A percentile compares a stretch with the other conserved stretches of the same genome.
phyloP scores from a whole-genome alignment of 2,329 filamentous ascomycete genomes.

The Trichoderma citrinoviride region DNA sequence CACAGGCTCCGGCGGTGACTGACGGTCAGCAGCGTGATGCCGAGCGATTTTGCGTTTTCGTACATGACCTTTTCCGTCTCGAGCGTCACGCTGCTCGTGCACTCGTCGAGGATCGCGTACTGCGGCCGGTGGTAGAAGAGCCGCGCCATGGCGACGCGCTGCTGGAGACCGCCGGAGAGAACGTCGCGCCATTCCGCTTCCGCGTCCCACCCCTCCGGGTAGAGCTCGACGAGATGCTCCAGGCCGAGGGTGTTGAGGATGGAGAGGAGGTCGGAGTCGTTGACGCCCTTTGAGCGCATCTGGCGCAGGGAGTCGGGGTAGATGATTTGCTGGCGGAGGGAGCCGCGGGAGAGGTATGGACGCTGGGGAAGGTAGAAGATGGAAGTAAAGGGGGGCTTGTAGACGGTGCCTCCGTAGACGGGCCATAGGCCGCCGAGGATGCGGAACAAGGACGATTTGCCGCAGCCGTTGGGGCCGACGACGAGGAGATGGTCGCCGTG shows the following conservation, averaged over 20 bases:
- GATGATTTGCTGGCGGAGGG: slow-evolving; percentile 92
- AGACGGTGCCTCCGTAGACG: slow-evolving; percentile 89
- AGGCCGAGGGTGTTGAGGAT: slow-evolving; percentile 81
- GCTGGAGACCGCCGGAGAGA: slow-evolving; percentile 86
- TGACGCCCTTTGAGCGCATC: slow-evolving; percentile 81
- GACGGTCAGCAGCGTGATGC: slow-evolving; percentile 96
- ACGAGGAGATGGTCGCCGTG: slow-evolving; percentile 90
- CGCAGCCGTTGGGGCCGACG: slow-evolving; percentile 94
- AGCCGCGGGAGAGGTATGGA: slow-evolving; percentile 87
- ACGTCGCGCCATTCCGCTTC: slow-evolving; percentile 97
- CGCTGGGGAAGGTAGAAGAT: slow-evolving; percentile 99
- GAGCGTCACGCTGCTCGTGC: slow-evolving; percentile 90
- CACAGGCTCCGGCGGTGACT: slow-evolving; percentile 87
- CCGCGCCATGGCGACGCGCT: slow-evolving; percentile 93
- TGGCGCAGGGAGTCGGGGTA: slow-evolving; percentile 88
- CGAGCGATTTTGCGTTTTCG: slow-evolving; percentile 85
- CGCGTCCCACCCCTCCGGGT: slow-evolving; percentile 79
- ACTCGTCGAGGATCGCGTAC: slow-evolving; percentile 96
- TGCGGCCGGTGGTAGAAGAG: slow-evolving; percentile 90
- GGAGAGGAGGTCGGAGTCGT: slow-evolving; percentile 73
- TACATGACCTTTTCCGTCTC: slow-evolving; percentile 97
- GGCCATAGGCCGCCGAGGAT: slow-evolving; percentile 97
- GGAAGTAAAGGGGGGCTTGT: slow-evolving; percentile 85
- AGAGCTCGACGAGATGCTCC: slow-evolving; percentile 74
- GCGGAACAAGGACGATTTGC: slow-evolving; percentile 92